Evolutionary conservation across 208 protist species (phyloP), one percentile per base, ranked within the genome.

Genomic region (Acanthamoeba castellanii): DNA sequence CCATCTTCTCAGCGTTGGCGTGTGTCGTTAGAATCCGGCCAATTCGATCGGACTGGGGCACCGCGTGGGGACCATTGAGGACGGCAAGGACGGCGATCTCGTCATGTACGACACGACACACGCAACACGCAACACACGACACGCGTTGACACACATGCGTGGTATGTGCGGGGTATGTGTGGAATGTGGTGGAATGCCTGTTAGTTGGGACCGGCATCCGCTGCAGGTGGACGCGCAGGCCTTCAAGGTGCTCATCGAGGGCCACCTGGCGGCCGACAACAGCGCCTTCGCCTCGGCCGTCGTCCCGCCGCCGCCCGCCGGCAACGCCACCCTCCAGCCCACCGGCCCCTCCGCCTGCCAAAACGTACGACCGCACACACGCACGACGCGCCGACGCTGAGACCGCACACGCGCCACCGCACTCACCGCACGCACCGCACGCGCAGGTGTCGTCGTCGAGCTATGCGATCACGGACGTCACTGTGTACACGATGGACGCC

Each of bases 51-150:
- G 94, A 30, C 59, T 96, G 55, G 64, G 45, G n/a, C 14, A 95
- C 25, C 68, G 95, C 55, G n/a, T 96, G 0, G 95, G 95, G 25
- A 68, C 22, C 6, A 37, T 96, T 18, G 70, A 93, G 27, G 88
- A 61, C 7, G 74, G 90, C 27, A 90, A 95, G 32, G 95, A 96
- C 66, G 95, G 93, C 57, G 95, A 96, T 61, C 27, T 96, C 34
- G 94, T 96, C 16, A 64, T 96, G 52, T 95, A 57, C 45, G 59
- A 55, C 50, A 55, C 50, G 50, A 55, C 50, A 27, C 59, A 66
- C 22, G 13, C 59, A 22, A 27, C 22, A 13, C 13, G 22, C 16
- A 66, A 13, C 16, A 47, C 47, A 11, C 16, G 18, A 13, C 85
- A 47, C 14, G 18, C 25, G 27, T 22, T 25, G 11, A 72, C 64